phyloP scores from a whole-genome alignment of 257 asterid species.

The Nicotiana otophora region DNA sequence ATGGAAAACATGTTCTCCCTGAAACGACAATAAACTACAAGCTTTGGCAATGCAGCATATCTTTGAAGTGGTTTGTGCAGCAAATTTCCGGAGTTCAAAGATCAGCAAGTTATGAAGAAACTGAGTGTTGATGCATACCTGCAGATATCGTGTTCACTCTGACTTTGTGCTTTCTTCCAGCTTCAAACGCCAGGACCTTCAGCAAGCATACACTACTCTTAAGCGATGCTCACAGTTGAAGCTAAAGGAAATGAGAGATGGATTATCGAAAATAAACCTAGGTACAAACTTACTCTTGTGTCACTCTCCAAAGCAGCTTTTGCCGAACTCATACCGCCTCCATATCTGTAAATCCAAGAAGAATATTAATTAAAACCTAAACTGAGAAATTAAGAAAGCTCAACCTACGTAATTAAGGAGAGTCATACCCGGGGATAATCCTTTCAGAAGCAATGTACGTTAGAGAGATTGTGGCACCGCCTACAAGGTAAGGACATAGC shows the following conservation, averaged over 20 bases:
- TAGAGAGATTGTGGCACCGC: conserved; percentile 89
- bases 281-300: conserved; percentile 51
- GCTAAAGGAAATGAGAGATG: not conserved
- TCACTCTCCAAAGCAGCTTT: conserved; percentile 97
- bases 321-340: conserved; percentile 97
- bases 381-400: not conserved
- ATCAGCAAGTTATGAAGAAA: not conserved
- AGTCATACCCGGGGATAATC: conserved; percentile 83
- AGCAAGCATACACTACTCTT: conserved; percentile 12
- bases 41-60: not conserved
- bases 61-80: not conserved
- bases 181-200: conserved; percentile 97
- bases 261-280: not conserved
- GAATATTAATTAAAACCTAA: not conserved
- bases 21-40: not conserved
- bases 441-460: conserved; percentile 95
- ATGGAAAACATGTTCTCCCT: not conserved
- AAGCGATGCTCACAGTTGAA: not conserved
- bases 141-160: conserved; percentile 98
- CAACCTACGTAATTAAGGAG: not conserved
- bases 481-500: conserved; percentile 29
- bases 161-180: conserved; percentile 70
- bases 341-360: conserved; percentile 50
- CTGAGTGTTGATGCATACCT: conserved; percentile 38
- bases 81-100: not conserved